Evolutionary conservation across 768 basidiomycete species (phyloP), one percentile per base, ranked within the genome.

Genomic region (Hericium alpestre): DNA sequence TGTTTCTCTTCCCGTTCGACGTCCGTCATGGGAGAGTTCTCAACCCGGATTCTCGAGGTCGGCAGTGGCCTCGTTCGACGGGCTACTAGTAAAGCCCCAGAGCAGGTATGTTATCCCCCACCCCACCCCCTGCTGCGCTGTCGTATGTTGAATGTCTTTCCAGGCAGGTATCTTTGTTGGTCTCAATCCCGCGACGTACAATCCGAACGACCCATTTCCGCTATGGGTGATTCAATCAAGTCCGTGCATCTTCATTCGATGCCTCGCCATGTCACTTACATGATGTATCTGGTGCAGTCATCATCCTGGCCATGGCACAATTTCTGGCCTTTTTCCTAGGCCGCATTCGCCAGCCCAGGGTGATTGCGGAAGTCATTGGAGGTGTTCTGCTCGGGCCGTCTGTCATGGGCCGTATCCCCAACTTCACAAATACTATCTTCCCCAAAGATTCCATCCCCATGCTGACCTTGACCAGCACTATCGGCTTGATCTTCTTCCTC

Each of bases 331-430:
- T 88, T 18, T 57, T 79, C 53, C 75, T 96, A 20, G 69, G 73
- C 8, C 83, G 77, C 56, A 81, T 95, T 38, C 83, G 81, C 38
- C 94, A 97, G 65, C 95, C 95, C 1, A 77, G 85, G n/a, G 94
- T 97, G 58, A 92, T 96, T 54, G 84, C 93, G 43, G 94, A 97
- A 68, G 87, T 96, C 58, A 81, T 97, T 56, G 91, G 86, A 0
- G 95, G 95, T 20, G 83, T 98, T 61, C 65, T 97, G 20, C 78
- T 97, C 11, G 93, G 93, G 43, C 72, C 71, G 0, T 72, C 71
- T 0, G 79, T 87, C 10, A 82, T 90, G 79, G 90, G 90, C 2
- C 82, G 81, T 25, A 90, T 93, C 58, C 90, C 88, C 0, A 67
- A 74, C 40, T 95, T 93, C 72, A 74, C 74, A 6, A 57, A 65